Percentiles rank a stretch among this genome's conserved stretches.
These are phyloP conservation scores for Ganoderma multipileum DNA, from an alignment of 1,284 basidiomycete genomes.

Conservation along the genomic window DNA sequence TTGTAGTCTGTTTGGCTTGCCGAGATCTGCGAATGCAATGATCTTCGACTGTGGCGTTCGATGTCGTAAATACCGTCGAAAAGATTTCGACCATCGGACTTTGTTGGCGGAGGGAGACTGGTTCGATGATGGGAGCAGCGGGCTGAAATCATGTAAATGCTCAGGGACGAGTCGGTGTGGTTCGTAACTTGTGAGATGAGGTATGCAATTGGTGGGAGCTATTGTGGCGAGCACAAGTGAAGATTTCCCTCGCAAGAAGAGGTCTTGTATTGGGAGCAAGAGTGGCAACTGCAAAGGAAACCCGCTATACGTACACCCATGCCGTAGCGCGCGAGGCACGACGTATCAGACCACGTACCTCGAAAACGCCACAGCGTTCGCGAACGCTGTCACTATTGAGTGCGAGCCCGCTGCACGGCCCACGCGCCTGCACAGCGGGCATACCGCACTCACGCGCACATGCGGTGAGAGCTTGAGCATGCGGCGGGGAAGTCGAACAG, in stretches of 20 bases:
- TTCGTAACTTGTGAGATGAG: background rate
- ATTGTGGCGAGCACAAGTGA: background rate
- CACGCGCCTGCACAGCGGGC: background rate
- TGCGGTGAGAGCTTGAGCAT: background rate
- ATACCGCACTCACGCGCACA: background rate
- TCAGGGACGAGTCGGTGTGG: background rate
- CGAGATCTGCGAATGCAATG: constrained; percentile 9
- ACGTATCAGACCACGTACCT: background rate
- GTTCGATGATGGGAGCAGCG: background rate
- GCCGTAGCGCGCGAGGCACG: background rate
- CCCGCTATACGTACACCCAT: constrained; percentile 7
- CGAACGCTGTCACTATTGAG: background rate
- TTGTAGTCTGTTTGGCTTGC: background rate
- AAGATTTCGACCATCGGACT: background rate
- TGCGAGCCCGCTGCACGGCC: background rate
- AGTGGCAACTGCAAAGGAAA: background rate
- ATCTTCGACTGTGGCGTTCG: background rate
- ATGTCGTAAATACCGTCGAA: background rate
- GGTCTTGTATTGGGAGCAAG: constrained; percentile 1
- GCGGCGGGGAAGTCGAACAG: background rate
- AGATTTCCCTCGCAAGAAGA: background rate
- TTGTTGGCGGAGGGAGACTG: background rate
- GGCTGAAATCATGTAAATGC: background rate
- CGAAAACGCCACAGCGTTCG: constrained; percentile 10
- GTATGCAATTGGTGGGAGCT: too few species aligned